Conservation (phyloP, 2,329 filamentous ascomycete species). For the Trichoderma sp. region DNA sequence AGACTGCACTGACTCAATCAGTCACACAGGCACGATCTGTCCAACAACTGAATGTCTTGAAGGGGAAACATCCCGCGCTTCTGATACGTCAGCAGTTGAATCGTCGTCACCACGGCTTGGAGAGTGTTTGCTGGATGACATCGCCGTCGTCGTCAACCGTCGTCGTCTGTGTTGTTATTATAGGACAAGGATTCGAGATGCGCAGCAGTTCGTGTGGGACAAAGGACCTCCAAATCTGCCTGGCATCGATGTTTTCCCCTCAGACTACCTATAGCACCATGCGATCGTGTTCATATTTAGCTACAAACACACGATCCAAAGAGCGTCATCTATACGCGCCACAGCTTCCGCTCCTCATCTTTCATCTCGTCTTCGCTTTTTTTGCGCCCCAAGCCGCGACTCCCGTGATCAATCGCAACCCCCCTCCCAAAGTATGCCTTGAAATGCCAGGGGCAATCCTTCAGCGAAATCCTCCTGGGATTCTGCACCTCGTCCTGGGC, state of each 20-base stretch:
- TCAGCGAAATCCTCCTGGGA: constrained; percentile 22
- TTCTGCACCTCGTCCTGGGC: constrained; percentile 24
- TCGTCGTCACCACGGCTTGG: background rate
- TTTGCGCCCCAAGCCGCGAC: constrained; percentile 11
- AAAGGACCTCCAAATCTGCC: constrained; percentile 7
- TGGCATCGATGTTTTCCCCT: background rate
- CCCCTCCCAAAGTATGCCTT: constrained; percentile 16
- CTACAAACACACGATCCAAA: constrained; percentile 5
- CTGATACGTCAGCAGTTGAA: background rate
- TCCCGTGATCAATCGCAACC: constrained; percentile 15
- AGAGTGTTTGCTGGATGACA: background rate
- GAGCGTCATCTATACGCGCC: constrained; percentile 23
- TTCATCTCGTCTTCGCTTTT: too few relatives aligned
- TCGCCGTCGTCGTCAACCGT: too few relatives aligned
- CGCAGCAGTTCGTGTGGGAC: background rate
- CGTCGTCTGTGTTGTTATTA: constrained; percentile 3
- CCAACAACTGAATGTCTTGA: background rate
- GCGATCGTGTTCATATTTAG: constrained; percentile 14
- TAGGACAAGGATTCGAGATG: constrained; percentile 5
- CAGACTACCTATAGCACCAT: background rate
- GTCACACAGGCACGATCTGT: background rate
- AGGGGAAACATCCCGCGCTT: background rate
- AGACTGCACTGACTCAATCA: background rate
- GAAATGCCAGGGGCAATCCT: constrained; percentile 27
- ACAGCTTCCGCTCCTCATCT: background rate